Base-by-base conservation (phyloP, 176 grass and related monocot species). In the maize (Zea mays) region DNA sequence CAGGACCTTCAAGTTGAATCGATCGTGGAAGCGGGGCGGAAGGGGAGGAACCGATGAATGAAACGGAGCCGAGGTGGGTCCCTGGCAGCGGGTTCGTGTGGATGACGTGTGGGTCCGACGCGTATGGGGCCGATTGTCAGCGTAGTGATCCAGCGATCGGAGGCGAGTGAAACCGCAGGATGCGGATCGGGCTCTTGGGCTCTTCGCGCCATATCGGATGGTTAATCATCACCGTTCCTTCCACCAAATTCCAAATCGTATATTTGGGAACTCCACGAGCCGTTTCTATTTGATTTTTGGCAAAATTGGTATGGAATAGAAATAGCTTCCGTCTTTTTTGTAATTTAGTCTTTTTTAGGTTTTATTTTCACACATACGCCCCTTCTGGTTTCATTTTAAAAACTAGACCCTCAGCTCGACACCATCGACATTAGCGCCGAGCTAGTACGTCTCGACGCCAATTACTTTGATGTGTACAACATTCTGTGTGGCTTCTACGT, bases 191-290 rank as follows among this genome's bases (percentile, higher is more conserved):
- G 35, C 10, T 58, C 12, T 39, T 39, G 38, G 2, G 38, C 38
- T 39, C 38, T 71, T 20, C 19, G 65, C 66, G 82, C 82, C 74
- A 84, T 71, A 84, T 85, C 58, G 58, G 74, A 84, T 76, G 65
- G 65, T 10, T 1, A 7, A 43, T 52, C 16, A 43, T 52, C 16
- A 10, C 15, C 33, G 51, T 27, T 65, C 65, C 4, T 0, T 20
- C 20, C 38, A 7, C 9, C 7, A 46, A 46, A 35, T 19, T 36
- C 19, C 21, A 39, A 44, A 17, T 34, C 17, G 67, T 11, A 1
- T 11, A 1, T 37, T 65, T 11, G 27, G 3, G 10, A 51, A 10
- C 21, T 19, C 10, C 10, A 40, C 2, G 4, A 42, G 42, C 19
- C 44, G 5, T 49, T 71, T 11, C 59, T 27, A 27, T 27, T 27